These are phyloP conservation scores for Gloeophyllum trabeum DNA, from an alignment of 768 basidiomycete genomes.

Conservation along the genomic window DNA sequence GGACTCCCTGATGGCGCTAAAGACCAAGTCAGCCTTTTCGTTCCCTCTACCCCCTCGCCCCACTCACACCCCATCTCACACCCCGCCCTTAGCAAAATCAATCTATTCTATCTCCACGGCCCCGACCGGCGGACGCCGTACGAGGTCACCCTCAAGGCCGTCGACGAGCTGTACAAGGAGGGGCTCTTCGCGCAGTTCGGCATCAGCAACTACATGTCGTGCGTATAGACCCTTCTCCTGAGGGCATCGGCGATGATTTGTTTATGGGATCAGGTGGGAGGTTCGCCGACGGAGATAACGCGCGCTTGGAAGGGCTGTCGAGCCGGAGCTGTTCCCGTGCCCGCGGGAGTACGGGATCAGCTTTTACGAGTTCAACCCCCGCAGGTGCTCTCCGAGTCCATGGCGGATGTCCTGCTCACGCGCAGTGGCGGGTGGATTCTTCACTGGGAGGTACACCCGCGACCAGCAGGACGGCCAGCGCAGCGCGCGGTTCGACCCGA, in stretches of 20 bases:
- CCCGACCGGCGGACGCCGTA: constrained; percentile 32
- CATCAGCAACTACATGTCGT: too few relatives aligned
- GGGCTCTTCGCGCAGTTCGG: constrained; percentile 39
- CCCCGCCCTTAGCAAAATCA: constrained; percentile 11
- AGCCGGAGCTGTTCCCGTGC: constrained; percentile 31
- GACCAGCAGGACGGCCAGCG: constrained; percentile 28
- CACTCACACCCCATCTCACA: constrained; percentile 1
- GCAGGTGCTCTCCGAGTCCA: constrained; percentile 16
- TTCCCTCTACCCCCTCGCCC: constrained; percentile 2
- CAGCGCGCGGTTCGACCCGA: constrained; percentile 47
- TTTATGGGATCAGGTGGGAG: constrained; percentile 24
- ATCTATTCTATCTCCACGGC: constrained; percentile 38
- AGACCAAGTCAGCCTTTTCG: constrained; percentile 27
- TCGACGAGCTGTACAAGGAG: constrained; percentile 37
- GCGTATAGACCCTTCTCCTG: constrained; percentile 32
- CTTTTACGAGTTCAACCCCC: constrained; percentile 27
- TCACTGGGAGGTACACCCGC: constrained; percentile 25
- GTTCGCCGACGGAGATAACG: constrained; percentile 11
- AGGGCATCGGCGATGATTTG: too few relatives aligned
- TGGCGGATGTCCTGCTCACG: background rate
- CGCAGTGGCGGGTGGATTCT: constrained; percentile 26
- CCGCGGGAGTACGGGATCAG: constrained; percentile 27
- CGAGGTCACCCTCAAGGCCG: constrained; percentile 32
- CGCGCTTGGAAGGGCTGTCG: constrained; percentile 15
- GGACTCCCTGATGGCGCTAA: constrained; percentile 28